Conservation (phyloP, 2,329 filamentous ascomycete genomes). For the Colletotrichum orchidophilum region DNA sequence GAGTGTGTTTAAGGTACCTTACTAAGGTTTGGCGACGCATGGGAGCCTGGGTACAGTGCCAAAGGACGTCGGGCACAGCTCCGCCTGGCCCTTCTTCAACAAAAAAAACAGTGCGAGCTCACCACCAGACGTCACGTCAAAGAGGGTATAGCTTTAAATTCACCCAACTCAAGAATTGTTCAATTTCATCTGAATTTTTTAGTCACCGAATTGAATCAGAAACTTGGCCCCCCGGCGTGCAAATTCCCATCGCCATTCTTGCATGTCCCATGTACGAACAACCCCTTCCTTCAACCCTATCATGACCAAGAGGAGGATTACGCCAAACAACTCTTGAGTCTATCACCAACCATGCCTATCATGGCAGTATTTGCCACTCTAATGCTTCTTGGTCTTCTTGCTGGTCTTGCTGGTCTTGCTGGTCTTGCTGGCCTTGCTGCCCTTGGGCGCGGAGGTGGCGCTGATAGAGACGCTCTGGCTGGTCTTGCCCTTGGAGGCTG, state of each 20-base stretch:
- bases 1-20: background rate
- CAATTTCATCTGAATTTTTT: conserved; percentile 26
- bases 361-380: background rate
- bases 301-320: conserved; percentile 1
- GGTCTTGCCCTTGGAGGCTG: conserved; percentile 44
- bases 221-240: conserved; percentile 13
- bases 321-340: background rate
- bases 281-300: background rate
- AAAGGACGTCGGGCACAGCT: background rate
- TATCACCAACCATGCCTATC: background rate
- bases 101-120: background rate
- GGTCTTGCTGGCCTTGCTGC: background rate
- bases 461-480: conserved; percentile 49
- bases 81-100: rapidly evolving
- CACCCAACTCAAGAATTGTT: background rate
- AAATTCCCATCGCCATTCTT: conserved; percentile 16
- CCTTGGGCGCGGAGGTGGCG: conserved; percentile 33
- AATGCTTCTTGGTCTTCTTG: background rate
- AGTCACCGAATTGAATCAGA: conserved; percentile 19
- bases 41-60: conserved; percentile 20
- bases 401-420: background rate
- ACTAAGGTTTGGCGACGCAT: background rate
- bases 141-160: background rate
- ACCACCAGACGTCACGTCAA: background rate
- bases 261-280: background rate